Conservation (phyloP, 2,329 filamentous ascomycete species). For the Dryadomyces sulphureus region DNA sequence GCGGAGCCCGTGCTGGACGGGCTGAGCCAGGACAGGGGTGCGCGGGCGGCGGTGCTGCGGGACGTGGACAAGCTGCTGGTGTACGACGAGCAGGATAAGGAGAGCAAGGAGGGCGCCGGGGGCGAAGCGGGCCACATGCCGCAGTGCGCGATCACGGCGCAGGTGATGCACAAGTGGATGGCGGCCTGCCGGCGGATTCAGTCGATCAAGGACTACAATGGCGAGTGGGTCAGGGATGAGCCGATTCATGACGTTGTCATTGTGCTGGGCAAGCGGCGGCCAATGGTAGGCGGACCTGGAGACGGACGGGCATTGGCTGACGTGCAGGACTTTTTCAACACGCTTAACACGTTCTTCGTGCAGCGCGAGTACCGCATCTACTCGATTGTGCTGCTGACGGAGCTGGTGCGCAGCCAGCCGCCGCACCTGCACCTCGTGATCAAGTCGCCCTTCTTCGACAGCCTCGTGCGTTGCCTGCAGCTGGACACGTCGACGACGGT, state of each 20-base stretch:
- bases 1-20: conserved; percentile 38
- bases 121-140: conserved; percentile 22
- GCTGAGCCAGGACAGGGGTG: conserved; percentile 44
- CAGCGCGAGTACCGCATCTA: conserved; percentile 49
- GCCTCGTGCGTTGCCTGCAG: conserved; percentile 59
- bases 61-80: conserved; percentile 50
- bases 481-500: conserved; percentile 64
- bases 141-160: conserved; percentile 36
- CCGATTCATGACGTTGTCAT: conserved; percentile 37
- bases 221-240: conserved; percentile 31
- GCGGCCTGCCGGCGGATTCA: conserved; percentile 24
- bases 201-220: conserved; percentile 19
- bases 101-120: conserved; percentile 20
- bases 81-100: conserved; percentile 41
- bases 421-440: conserved; percentile 63
- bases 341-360: conserved; percentile 51
- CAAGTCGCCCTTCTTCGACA: conserved; percentile 56
- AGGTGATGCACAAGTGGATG: conserved; percentile 43
- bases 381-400: conserved; percentile 51
- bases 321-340: conserved; percentile 46
- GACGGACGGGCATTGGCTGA: background rate
- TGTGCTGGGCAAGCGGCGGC: conserved; percentile 51
- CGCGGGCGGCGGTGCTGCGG: conserved; percentile 50
- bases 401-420: conserved; percentile 62
- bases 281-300: conserved; percentile 26